Conservation (phyloP, 148 eudicot genomes). For the Polygonum maritimum region DNA sequence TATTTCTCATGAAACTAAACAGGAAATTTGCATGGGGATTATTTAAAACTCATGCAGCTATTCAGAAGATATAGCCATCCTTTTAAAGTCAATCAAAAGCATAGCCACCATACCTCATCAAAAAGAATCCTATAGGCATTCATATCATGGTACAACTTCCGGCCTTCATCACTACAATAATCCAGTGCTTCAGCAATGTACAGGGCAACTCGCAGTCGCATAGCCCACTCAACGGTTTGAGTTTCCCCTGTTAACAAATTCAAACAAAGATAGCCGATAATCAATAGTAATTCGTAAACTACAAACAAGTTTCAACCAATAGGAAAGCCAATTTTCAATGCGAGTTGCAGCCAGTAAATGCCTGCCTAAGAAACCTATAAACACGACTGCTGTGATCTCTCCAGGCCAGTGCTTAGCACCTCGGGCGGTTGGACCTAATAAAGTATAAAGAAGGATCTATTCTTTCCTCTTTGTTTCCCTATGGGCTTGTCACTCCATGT, state of each 20-base stretch:
- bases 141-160: constrained; percentile 77
- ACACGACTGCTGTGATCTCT: too few relatives aligned
- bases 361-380: too few relatives aligned
- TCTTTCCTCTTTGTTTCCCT: not conserved
- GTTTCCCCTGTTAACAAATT: constrained; percentile 64
- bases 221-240: constrained; percentile 92
- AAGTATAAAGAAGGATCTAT: not conserved
- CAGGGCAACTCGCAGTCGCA: constrained; percentile 78
- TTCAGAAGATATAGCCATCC: not conserved
- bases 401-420: too few relatives aligned
- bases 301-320: not conserved
- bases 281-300: not conserved
- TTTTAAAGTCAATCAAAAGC: too few relatives aligned
- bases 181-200: constrained; percentile 87
- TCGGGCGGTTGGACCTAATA: too few relatives aligned
- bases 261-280: not conserved
- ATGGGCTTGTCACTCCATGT: not conserved
- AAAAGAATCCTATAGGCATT: constrained; percentile 92
- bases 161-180: constrained; percentile 71
- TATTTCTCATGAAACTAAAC: not conserved
- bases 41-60: not conserved
- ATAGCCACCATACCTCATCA: constrained; percentile 55
- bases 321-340: not conserved
- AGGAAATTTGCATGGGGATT: not conserved
- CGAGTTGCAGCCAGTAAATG: not conserved